These are phyloP conservation scores for Epichloe gansuensis DNA, from an alignment of 2,329 filamentous ascomycete species.

Conservation along the genomic window DNA sequence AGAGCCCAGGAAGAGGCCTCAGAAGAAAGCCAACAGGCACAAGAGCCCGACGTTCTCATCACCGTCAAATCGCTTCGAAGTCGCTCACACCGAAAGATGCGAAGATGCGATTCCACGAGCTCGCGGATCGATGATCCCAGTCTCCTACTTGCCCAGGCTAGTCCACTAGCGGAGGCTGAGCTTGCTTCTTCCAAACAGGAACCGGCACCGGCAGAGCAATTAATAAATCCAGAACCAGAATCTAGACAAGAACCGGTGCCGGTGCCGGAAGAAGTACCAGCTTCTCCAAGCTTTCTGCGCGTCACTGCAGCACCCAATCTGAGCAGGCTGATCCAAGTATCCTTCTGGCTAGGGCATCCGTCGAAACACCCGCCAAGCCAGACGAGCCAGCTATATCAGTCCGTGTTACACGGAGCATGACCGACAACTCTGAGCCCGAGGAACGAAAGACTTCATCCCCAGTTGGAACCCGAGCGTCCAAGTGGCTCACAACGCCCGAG, in stretches of 20 bases:
- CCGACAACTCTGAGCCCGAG: slow-evolving; percentile 7
- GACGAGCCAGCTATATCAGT: background rate
- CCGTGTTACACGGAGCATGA: slow-evolving; percentile 14
- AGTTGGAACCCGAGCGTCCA: slow-evolving; percentile 3
- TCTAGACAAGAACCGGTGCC: background rate
- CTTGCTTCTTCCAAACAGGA: background rate
- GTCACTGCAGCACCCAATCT: slow-evolving; percentile 15
- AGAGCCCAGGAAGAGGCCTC: background rate
- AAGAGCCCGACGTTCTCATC: slow-evolving; percentile 15
- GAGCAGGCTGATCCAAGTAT: slow-evolving; percentile 16
- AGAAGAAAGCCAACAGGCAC: background rate
- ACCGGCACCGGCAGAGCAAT: background rate
- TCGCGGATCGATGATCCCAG: slow-evolving; percentile 17
- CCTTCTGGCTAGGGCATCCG: slow-evolving; percentile 12
- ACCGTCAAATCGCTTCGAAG: slow-evolving; percentile 20
- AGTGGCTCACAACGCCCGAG: slow-evolving; percentile 1
- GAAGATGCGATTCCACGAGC: slow-evolving; percentile 13
- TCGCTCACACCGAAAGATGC: slow-evolving; percentile 14
- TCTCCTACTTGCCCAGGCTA: slow-evolving; percentile 15
- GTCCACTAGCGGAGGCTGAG: background rate
- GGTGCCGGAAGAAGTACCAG: background rate
- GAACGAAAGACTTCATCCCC: background rate
- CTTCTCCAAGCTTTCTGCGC: slow-evolving; percentile 8
- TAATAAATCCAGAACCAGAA: background rate
- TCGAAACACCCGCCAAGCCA: background rate